phyloP scores from a whole-genome alignment of 1,284 basidiomycete genomes.

The Ceratobasidium sp. region DNA sequence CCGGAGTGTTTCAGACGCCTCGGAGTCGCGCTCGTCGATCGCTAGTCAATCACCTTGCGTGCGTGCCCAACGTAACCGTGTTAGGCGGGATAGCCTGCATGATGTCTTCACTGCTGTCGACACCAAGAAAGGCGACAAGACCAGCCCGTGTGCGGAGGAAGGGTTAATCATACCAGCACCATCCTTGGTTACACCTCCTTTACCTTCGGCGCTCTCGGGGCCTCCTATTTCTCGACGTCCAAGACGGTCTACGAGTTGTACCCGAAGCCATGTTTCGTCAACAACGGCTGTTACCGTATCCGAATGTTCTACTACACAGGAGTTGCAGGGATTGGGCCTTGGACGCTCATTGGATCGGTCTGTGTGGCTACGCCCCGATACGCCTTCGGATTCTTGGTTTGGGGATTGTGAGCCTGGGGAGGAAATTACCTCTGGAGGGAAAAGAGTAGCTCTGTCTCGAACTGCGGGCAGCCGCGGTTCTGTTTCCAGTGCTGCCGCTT shows the following conservation, averaged over 20 bases:
- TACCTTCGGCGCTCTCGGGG: neutral
- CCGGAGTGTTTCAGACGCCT: constrained; percentile 38
- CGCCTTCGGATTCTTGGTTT: constrained; percentile 34
- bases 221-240: neutral
- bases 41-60: constrained; percentile 27
- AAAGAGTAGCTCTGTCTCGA: neutral
- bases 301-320: constrained; percentile 38
- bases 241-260: constrained; percentile 29
- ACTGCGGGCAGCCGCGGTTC: neutral
- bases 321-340: constrained; percentile 25
- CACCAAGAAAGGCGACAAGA: neutral
- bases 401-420: constrained; percentile 6
- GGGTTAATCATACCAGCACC: constrained; percentile 6
- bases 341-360: constrained; percentile 26
- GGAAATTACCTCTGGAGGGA: constrained; percentile 4
- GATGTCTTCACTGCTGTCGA: constrained; percentile 29
- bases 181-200: neutral
- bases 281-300: constrained; percentile 39
- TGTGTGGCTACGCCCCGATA: constrained; percentile 23
- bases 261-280: constrained; percentile 38
- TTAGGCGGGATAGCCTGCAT: constrained; percentile 26
- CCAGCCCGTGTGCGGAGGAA: constrained; percentile 18
- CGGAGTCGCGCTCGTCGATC: constrained; percentile 35
- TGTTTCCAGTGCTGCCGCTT: neutral
- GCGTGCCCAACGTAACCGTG: constrained; percentile 29